These are phyloP conservation scores for Candida patagonica DNA, from an alignment of 805 yeast species.

Conservation along the genomic window DNA sequence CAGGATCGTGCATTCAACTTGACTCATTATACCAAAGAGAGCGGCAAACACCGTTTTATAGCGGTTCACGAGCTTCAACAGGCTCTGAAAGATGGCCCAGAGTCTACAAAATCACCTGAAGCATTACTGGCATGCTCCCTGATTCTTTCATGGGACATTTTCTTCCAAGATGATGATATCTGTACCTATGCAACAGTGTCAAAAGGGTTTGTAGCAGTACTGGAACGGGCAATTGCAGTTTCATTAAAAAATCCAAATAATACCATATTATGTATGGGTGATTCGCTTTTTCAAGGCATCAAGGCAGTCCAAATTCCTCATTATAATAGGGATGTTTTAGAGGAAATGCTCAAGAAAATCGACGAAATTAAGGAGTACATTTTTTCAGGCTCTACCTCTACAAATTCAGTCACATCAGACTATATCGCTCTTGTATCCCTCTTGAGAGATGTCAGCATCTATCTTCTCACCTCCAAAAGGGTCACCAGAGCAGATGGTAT, in stretches of 20 bases:
- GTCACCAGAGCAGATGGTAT: slow-evolving; percentile 10
- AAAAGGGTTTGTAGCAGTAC: slow-evolving; percentile 23
- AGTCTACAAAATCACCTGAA: slow-evolving; percentile 3
- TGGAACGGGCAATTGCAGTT: slow-evolving; percentile 12
- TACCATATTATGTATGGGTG: slow-evolving; percentile 21
- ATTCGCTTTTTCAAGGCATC: slow-evolving; percentile 27
- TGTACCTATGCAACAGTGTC: slow-evolving; percentile 19
- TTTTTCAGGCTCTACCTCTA: slow-evolving; percentile 2
- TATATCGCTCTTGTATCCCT: slow-evolving; percentile 9
- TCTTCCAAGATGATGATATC: slow-evolving; percentile 21
- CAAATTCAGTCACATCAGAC: slow-evolving; percentile 8
- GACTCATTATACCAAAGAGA: slow-evolving; percentile 5
- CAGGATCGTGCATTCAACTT: slow-evolving; percentile 1
- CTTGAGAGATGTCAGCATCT: slow-evolving; percentile 10
- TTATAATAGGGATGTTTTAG: slow-evolving; percentile 24
- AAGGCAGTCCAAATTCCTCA: slow-evolving; percentile 28
- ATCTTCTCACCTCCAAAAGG: slow-evolving; percentile 10
- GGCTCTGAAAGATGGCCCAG: slow-evolving; percentile 15
- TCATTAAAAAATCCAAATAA: slow-evolving; percentile 17
- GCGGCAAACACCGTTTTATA: slow-evolving; percentile 18
- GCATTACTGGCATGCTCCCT: slow-evolving; percentile 20
- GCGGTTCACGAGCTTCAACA: slow-evolving; percentile 19
- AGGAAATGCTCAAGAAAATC: slow-evolving; percentile 24
- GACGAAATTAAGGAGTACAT: slow-evolving; percentile 14
- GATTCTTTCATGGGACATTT: slow-evolving; percentile 24